Evolutionary conservation across 129 eudicot genomes (phyloP).

Genomic region (Arctium minus): DNA sequence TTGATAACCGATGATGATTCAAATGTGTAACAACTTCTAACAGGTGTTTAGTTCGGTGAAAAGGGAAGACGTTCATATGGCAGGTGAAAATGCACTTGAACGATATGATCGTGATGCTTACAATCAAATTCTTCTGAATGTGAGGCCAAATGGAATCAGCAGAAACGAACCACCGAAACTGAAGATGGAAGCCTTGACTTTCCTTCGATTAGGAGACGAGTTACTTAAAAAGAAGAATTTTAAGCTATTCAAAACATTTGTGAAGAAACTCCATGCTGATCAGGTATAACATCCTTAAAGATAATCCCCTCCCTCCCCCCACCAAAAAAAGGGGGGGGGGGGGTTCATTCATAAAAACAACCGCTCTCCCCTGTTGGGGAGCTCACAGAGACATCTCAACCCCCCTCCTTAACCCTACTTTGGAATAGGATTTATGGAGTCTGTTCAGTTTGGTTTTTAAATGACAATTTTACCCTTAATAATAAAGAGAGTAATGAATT

Average conservation of each 20-base stretch:
- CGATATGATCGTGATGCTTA: slow-evolving; percentile 56
- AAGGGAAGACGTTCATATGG: slow-evolving; percentile 57
- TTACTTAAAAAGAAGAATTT: slow-evolving; percentile 54
- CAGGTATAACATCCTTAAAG: slow-evolving; percentile 33
- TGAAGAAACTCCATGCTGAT: slow-evolving; percentile 81
- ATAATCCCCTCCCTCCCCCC: background rate
- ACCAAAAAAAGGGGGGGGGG: background rate
- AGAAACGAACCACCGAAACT: slow-evolving; percentile 52
- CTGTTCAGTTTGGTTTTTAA: too few species aligned
- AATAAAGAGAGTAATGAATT: too few species aligned
- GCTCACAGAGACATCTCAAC: too few species aligned
- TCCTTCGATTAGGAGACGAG: slow-evolving; percentile 61
- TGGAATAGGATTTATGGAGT: too few species aligned
- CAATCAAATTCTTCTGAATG: slow-evolving; percentile 71
- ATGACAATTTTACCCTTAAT: too few species aligned
- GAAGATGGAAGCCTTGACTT: slow-evolving; percentile 69
- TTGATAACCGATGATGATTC: slow-evolving; percentile 6
- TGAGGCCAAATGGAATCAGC: slow-evolving; percentile 73
- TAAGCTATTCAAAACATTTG: slow-evolving; percentile 55
- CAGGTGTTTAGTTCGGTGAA: slow-evolving; percentile 70
- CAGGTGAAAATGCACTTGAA: slow-evolving; percentile 85
- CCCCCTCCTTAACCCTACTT: background rate
- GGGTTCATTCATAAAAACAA: background rate
- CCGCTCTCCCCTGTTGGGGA: too few species aligned
- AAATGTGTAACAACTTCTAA: background rate